phyloP scores from a whole-genome alignment of 768 basidiomycete species.

The Tulasnella sp. region DNA sequence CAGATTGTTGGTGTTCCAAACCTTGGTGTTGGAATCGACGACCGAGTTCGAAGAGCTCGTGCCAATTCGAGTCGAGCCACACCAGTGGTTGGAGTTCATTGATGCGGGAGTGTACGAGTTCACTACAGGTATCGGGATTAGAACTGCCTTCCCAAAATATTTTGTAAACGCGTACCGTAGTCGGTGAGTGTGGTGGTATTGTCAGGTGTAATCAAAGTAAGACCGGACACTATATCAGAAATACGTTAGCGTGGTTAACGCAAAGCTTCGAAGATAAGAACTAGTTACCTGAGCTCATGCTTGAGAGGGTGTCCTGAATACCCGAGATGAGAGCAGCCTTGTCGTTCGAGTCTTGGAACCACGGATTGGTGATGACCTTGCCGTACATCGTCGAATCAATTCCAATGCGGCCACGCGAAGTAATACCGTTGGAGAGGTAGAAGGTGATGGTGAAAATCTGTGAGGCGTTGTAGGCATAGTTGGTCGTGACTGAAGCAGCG shows the following conservation, averaged over 20 bases:
- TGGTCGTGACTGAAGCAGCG: slow-evolving; percentile 44
- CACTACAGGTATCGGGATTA: slow-evolving; percentile 27
- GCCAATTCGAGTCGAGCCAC: slow-evolving; percentile 48
- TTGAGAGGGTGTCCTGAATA: slow-evolving; percentile 42
- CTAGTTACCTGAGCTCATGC: slow-evolving; percentile 28
- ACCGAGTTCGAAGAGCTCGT: slow-evolving; percentile 35
- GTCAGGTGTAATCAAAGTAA: slow-evolving; percentile 55
- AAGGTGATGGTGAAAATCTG: slow-evolving; percentile 55
- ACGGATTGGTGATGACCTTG: slow-evolving; percentile 45
- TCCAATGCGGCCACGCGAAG: slow-evolving; percentile 55
- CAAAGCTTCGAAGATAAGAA: slow-evolving; percentile 27
- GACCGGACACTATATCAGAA: slow-evolving; percentile 35
- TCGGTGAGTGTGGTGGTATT: slow-evolving; percentile 43
- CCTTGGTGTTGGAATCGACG: slow-evolving; percentile 52
- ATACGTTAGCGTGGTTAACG: slow-evolving; percentile 18
- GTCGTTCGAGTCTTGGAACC: slow-evolving; percentile 52
- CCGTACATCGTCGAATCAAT: slow-evolving; percentile 45
- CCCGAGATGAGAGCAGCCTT: slow-evolving; percentile 45
- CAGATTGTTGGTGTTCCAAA: slow-evolving; percentile 43
- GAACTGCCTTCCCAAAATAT: background rate
- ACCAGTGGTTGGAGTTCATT: slow-evolving; percentile 55
- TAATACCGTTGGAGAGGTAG: slow-evolving; percentile 52
- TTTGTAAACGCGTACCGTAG: slow-evolving; percentile 35
- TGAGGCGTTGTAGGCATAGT: slow-evolving; percentile 42
- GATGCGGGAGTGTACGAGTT: slow-evolving; percentile 34